A percentile compares a stretch with the other conserved stretches of the same genome.
Conservation (phyloP, 1,284 basidiomycete species). For the Anthracocystis panici-leucophaei region DNA sequence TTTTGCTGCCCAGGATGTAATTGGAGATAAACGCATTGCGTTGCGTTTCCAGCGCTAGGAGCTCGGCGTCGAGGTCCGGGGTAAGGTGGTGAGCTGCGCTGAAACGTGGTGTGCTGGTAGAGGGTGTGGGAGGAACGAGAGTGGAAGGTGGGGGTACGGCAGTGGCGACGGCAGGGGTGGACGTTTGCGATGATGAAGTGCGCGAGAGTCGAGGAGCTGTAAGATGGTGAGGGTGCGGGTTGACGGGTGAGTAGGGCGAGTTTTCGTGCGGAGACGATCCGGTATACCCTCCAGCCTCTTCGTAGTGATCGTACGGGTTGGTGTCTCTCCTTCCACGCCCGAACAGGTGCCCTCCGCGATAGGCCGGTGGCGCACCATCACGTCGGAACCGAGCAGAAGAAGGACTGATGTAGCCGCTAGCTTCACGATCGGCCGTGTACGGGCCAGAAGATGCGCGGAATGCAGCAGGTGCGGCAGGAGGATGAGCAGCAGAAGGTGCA, state of each 20-base stretch:
- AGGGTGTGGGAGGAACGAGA: background rate
- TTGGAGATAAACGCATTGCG: constrained; percentile 20
- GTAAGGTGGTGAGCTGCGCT: constrained; percentile 21
- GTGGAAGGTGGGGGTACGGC: constrained; percentile 18
- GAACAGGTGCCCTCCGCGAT: constrained; percentile 36
- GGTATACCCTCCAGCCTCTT: constrained; percentile 6
- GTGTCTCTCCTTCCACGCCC: constrained; percentile 29
- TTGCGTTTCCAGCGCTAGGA: constrained; percentile 20
- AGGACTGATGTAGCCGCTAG: constrained; percentile 20
- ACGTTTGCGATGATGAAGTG: constrained; percentile 37
- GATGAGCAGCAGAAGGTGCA: constrained; percentile 11
- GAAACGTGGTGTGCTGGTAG: constrained; percentile 10
- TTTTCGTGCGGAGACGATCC: constrained; percentile 36
- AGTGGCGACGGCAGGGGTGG: constrained; percentile 15
- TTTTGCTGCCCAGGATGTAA: constrained; percentile 17
- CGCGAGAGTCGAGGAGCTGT: constrained; percentile 30
- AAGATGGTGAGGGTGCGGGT: constrained; percentile 12
- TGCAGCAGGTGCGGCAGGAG: constrained; percentile 21
- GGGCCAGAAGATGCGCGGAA: constrained; percentile 11
- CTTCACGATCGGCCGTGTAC: constrained; percentile 33
- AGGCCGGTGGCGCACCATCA: constrained; percentile 16
- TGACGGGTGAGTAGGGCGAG: constrained; percentile 32
- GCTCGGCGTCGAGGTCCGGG: constrained; percentile 39
- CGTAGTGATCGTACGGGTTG: constrained; percentile 28
- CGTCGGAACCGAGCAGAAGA: constrained; percentile 20